phyloP scores from a whole-genome alignment of 108 stramenopile species.

The Mediolabrus comicus region DNA sequence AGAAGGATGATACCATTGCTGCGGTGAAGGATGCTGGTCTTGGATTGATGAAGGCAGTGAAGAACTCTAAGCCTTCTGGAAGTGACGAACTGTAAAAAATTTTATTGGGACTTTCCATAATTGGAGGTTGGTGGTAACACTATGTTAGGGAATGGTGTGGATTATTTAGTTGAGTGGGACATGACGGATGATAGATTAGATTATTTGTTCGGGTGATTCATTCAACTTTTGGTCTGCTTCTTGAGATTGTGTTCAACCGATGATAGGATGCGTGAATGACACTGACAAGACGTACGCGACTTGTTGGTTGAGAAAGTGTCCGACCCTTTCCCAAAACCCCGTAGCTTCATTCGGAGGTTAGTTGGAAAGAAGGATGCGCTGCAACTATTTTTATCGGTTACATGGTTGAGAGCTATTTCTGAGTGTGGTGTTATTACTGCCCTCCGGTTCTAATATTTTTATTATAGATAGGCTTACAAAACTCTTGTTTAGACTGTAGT shows the following conservation, averaged over 20 bases:
- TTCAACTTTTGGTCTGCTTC: neutral
- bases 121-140: neutral
- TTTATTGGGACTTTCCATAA: neutral
- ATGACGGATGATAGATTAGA: constrained; percentile 1
- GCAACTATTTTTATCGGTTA: constrained; percentile 9
- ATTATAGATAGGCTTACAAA: neutral
- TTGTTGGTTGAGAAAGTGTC: constrained; percentile 21
- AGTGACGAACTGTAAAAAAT: constrained; percentile 44
- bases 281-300: neutral
- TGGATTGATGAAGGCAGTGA: constrained; percentile 52
- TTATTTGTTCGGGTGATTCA: neutral
- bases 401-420: neutral
- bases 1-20: constrained; percentile 46
- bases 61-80: constrained; percentile 13
- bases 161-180: neutral
- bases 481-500: no score
- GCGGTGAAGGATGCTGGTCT: constrained; percentile 49
- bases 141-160: neutral
- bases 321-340: constrained; percentile 24
- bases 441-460: neutral
- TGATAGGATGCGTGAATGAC: constrained; percentile 33
- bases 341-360: constrained; percentile 36
- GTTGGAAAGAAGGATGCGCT: constrained; percentile 33
- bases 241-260: constrained; percentile 11
- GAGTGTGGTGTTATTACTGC: neutral